Evolutionary conservation across 306 rosid genomes (phyloP), one percentile per base, ranked within the genome.

Genomic region (Datisca glomerata): DNA sequence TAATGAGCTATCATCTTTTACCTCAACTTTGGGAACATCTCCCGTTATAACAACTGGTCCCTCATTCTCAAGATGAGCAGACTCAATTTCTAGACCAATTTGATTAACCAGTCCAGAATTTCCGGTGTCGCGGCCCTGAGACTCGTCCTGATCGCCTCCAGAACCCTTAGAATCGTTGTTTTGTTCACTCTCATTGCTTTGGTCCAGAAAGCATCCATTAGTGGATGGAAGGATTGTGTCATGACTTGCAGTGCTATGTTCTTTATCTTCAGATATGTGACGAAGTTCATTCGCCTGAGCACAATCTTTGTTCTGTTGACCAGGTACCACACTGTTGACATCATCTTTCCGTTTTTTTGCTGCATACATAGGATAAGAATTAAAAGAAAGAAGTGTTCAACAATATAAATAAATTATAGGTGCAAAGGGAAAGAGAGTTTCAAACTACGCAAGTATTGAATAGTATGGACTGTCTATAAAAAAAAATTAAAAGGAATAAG

Each of bases 331-430:
- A 45, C 52, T 71, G 55, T 27, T 61, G 32, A 25, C n/a, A 52
- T 24, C 65, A 41, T 57, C 50, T 55, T 24, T 60, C 31, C 36
- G 72, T 41, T 32, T 70, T 53, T 78, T 85, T 21, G 94, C 99
- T 91, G 82, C 43, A 67, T 13, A 8, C 20, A 28, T 14, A 28
- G 47, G 45, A 47, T 66, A 47, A 56, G 22, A 45, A 51, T 38
- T 15, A 17, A 41, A 33, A 14, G 21, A 41, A 20, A 17, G 3
- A 39, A 17, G 4, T 16, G 22, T 18, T 20, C 21, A 7, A 18
- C 31, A 38, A 32, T 27, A 20, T 12, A 1, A 41, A 28, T 12
- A 4, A 17, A 29, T 29, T 4, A 16, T 5, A 16, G 12, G 31
- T 44, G 36, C 21, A 22, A 6, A 49, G 55, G 18, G 4, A 34